A percentile compares a stretch with the other conserved stretches of the same genome.
phyloP scores from a whole-genome alignment of 2,329 filamentous ascomycete species.

The Sarocladium brachiariae region DNA sequence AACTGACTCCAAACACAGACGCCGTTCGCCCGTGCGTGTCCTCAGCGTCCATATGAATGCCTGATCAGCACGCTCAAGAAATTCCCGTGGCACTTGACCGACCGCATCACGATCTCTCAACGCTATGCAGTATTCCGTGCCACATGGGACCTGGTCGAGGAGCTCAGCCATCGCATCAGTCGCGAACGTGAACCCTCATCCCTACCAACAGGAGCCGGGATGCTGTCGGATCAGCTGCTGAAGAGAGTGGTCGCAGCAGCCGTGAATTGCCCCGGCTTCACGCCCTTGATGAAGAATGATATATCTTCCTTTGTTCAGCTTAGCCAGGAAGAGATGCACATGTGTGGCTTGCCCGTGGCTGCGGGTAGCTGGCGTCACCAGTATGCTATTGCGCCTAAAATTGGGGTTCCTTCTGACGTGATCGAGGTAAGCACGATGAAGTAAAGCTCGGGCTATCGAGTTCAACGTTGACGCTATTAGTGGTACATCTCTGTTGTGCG shows the following conservation, averaged over 20 bases:
- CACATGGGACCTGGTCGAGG: constrained; percentile 38
- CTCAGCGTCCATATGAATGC: constrained; percentile 59
- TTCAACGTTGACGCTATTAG: constrained; percentile 23
- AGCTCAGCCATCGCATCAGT: constrained; percentile 17
- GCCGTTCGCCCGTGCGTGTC: constrained; percentile 52
- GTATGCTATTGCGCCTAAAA: constrained; percentile 45
- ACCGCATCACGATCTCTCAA: constrained; percentile 51
- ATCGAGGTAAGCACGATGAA: constrained; percentile 39
- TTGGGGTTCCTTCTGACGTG: constrained; percentile 41
- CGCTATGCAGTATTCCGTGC: constrained; percentile 46
- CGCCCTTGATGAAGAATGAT: constrained; percentile 53
- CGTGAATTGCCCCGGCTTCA: constrained; percentile 55
- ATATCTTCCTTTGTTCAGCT: constrained; percentile 36
- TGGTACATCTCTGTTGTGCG: constrained; percentile 52
- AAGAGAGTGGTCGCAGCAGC: constrained; percentile 45
- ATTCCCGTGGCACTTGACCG: constrained; percentile 55
- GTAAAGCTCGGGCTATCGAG: not conserved
- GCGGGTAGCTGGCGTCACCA: constrained; percentile 44
- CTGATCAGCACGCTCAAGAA: constrained; percentile 57
- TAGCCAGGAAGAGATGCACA: constrained; percentile 24
- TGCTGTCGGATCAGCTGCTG: constrained; percentile 46
- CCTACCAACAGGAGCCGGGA: constrained; percentile 30
- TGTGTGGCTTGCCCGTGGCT: constrained; percentile 41
- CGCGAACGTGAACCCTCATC: not conserved
- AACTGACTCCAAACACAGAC: constrained; percentile 34